Base-by-base conservation (phyloP, 2,329 filamentous ascomycete species). In the Epicoccum nigrum region DNA sequence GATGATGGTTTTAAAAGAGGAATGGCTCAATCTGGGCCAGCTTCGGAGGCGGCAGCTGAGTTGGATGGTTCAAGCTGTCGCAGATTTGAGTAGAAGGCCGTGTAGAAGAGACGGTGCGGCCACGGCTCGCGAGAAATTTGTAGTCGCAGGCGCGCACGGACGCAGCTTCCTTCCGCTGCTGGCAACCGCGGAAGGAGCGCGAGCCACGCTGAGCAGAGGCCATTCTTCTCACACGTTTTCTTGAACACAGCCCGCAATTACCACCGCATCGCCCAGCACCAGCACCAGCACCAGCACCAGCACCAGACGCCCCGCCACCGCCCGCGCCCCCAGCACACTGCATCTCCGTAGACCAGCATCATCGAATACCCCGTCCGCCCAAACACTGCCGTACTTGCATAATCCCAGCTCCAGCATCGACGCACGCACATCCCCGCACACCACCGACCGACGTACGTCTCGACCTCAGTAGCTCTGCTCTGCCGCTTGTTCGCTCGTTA, bases 1-100 rank as follows among this genome's bases (percentile, higher is more conserved):
- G 83, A 85, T 83, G 82, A 90, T 87, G 87, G 87, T 90, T 90
- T 90, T 90, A 87, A 79, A 87, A 84, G 83, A 83, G 86, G 82
- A 75, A 73, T 75, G 68, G 68, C 68, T 81, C 79, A 68, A 76
- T 90, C 87, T 90, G 77, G 87, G 88, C 87, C 83, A 74, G 82
- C 83, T 64, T 72, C 84, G 83, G 84, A 88, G 79, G 87, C 83
- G 81, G 79, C 84, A 87, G 83, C 79, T 80, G 81, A 83, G 81
- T 85, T 65, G 70, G 65, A 70, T 63, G 61, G 54, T 68, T 80
- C 79, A 73, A 81, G 79, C 82, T 83, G 83, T 79, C 82, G 83
- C 86, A 85, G 83, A 87, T 88, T 88, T 88, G 85, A 88, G 81
- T 85, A 81, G 81, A 82, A 84, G 85, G 86, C 88, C 85, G 41